Conservation (phyloP, 2,329 filamentous ascomycete species). For the Plectosphaerella sp. region DNA sequence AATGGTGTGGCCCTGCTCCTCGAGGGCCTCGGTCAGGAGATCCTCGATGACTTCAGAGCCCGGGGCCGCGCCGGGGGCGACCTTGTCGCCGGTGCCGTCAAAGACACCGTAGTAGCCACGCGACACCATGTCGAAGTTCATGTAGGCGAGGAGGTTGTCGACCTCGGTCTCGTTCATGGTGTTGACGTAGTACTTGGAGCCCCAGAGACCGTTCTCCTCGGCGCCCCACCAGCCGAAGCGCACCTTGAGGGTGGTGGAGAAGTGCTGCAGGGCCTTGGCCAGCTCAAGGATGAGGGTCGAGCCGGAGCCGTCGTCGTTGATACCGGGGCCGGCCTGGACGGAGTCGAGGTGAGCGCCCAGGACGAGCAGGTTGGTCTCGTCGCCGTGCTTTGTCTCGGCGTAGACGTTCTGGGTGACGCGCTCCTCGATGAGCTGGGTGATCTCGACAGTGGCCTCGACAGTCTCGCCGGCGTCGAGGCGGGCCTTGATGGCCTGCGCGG, state of each 20-base stretch:
- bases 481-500: conserved; percentile 19
- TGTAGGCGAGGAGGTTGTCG: conserved; percentile 29
- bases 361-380: conserved; percentile 34
- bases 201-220: conserved; percentile 35
- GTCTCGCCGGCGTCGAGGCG: conserved; percentile 25
- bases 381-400: conserved; percentile 38
- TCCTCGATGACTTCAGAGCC: conserved; percentile 26
- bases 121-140: conserved; percentile 37
- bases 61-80: conserved; percentile 27
- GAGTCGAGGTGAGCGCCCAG: conserved; percentile 39
- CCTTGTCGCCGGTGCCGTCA: conserved; percentile 27
- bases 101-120: conserved; percentile 29
- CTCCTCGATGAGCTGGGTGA: conserved; percentile 28
- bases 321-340: conserved; percentile 37
- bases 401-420: conserved; percentile 39
- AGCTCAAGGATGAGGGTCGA: conserved; percentile 34
- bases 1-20: conserved; percentile 23
- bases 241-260: conserved; percentile 28
- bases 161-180: conserved; percentile 24
- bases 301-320: conserved; percentile 43
- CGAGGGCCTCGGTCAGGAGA: conserved; percentile 27
- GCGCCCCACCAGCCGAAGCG: conserved; percentile 41
- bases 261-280: conserved; percentile 30
- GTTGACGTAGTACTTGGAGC: conserved; percentile 30
- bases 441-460: conserved; percentile 28